Evolutionary conservation across 1,284 basidiomycete genomes (phyloP).

Genomic region (Cutaneotrichosporon arboriforme): DNA sequence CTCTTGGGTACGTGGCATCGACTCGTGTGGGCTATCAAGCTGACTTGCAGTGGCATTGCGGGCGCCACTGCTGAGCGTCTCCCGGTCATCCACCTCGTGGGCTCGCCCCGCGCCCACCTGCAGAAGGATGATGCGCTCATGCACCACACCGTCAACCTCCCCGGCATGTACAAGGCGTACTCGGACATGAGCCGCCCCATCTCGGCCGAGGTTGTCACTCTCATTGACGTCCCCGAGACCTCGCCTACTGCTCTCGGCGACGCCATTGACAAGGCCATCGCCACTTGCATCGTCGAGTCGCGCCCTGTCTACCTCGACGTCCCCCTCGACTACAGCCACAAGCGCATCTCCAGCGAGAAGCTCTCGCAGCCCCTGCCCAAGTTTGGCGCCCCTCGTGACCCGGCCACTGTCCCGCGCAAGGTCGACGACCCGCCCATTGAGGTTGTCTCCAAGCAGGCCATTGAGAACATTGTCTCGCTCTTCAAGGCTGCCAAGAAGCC

Average conservation of each 20-base stretch:
- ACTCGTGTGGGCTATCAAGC: constrained; percentile 19
- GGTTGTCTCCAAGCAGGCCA: constrained; percentile 59
- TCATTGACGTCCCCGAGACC: constrained; percentile 49
- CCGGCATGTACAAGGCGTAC: constrained; percentile 40
- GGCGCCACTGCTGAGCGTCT: constrained; percentile 69
- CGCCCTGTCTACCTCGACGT: constrained; percentile 83
- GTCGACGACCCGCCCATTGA: constrained; percentile 3
- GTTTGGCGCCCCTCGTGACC: constrained; percentile 4
- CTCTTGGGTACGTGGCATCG: constrained; percentile 52
- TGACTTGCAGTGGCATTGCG: constrained; percentile 47
- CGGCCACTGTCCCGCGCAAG: neutral
- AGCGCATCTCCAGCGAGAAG: constrained; percentile 52
- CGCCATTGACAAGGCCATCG: constrained; percentile 73
- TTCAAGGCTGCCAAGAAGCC: constrained; percentile 64
- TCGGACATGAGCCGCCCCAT: constrained; percentile 69
- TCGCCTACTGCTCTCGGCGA: constrained; percentile 52
- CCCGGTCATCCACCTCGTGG: constrained; percentile 85
- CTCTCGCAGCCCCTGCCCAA: constrained; percentile 9
- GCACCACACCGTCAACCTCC: constrained; percentile 16
- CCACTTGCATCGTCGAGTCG: constrained; percentile 60
- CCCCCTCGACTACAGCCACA: constrained; percentile 75
- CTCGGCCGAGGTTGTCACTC: constrained; percentile 63
- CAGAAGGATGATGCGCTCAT: constrained; percentile 64
- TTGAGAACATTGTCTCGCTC: constrained; percentile 63
- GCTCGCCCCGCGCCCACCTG: constrained; percentile 78